Conservation (phyloP, 495 filamentous ascomycete species). For the Mycothermus thermophilus region DNA sequence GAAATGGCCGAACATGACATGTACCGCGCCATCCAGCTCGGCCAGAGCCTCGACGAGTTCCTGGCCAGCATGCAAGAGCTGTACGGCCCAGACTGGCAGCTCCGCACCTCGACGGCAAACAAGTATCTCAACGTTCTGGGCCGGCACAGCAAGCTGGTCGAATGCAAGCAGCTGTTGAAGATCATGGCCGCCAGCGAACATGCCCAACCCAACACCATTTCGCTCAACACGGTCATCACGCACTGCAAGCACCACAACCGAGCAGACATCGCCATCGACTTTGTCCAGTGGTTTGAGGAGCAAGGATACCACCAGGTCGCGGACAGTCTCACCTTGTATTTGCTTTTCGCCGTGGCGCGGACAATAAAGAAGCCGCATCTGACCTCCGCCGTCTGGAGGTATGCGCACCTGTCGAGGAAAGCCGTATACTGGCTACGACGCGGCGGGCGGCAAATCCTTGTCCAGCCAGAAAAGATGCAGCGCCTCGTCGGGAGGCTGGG, state of each 20-base stretch:
- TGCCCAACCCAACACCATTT: constrained; percentile 10
- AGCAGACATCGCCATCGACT: constrained; percentile 6
- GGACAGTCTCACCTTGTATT: constrained; percentile 12
- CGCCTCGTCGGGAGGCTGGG: not conserved
- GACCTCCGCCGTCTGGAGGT: constrained; percentile 26
- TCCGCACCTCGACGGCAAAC: constrained; percentile 18
- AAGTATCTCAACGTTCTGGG: constrained; percentile 21
- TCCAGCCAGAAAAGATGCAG: not conserved
- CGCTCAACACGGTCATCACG: constrained; percentile 25
- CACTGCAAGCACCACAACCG: constrained; percentile 14
- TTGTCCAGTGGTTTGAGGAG: constrained; percentile 15
- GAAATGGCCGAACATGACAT: constrained; percentile 23
- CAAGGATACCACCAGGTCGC: not conserved
- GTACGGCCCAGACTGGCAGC: constrained; percentile 25
- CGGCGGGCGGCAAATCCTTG: not conserved
- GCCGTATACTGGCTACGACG: constrained; percentile 13
- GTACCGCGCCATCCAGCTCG: constrained; percentile 15
- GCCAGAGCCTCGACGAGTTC: constrained; percentile 12
- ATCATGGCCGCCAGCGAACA: constrained; percentile 7
- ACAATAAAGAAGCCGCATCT: constrained; percentile 19
- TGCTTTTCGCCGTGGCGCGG: constrained; percentile 22
- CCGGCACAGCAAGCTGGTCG: constrained; percentile 12
- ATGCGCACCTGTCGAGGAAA: constrained; percentile 11
- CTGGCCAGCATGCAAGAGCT: constrained; percentile 17
- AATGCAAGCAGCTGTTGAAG: constrained; percentile 14